Evolutionary conservation across 371 early-diverging fungal genomes (phyloP).

Genomic region (Mortierella sp.): DNA sequence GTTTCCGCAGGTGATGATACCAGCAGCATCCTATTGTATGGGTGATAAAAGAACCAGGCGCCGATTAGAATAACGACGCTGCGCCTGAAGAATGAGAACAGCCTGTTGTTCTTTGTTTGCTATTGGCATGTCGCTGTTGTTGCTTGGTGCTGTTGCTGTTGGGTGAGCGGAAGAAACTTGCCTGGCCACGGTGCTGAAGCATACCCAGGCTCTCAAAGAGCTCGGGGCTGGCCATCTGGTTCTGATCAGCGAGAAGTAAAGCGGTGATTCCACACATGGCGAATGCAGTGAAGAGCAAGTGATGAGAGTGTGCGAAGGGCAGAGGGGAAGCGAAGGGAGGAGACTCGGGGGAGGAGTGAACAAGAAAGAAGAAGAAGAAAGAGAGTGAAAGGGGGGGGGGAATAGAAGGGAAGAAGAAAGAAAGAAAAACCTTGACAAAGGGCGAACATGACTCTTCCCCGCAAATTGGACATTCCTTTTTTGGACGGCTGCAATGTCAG

Average conservation of each 20-base stretch:
- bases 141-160: too few species aligned
- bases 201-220: slow-evolving; percentile 94
- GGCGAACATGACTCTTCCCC: neutral
- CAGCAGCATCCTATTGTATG: slow-evolving; percentile 92
- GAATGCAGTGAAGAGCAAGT: neutral
- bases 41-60: neutral
- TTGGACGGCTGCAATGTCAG: neutral
- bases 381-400: neutral
- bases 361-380: neutral
- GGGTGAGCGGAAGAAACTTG: slow-evolving; percentile 52
- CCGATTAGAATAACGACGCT: neutral
- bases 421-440: neutral
- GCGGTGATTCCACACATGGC: slow-evolving; percentile 95
- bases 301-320: neutral
- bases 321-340: neutral
- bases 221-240: slow-evolving; percentile 83
- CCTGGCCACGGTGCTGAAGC: slow-evolving; percentile 98
- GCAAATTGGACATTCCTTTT: slow-evolving; percentile 8
- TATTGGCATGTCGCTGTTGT: neutral
- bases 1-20: slow-evolving; percentile 96
- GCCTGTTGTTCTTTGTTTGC: too few species aligned
- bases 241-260: slow-evolving; percentile 85
- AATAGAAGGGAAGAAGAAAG: neutral
- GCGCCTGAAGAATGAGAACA: neutral
- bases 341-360: slow-evolving; percentile 8